These are phyloP conservation scores for Myxozyma nipponensis DNA, from an alignment of 805 yeast species.

Conservation along the genomic window DNA sequence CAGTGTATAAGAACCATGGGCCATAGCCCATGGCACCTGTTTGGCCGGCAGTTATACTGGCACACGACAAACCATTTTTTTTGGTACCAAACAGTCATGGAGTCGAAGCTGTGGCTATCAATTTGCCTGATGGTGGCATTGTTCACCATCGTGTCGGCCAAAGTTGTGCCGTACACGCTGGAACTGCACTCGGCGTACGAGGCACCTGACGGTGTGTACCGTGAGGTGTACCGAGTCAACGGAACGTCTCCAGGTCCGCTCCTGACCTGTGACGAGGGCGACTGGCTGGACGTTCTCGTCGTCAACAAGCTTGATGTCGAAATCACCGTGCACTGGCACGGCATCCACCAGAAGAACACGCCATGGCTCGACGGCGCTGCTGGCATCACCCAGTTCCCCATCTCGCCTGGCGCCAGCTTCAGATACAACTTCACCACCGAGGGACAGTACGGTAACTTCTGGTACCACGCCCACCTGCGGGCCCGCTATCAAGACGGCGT, in stretches of 20 bases:
- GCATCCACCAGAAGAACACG: slow-evolving; percentile 47
- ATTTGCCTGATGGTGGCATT: no score
- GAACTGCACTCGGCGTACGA: slow-evolving; percentile 1
- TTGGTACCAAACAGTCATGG: no score
- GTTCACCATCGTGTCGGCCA: not conserved
- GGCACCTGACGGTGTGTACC: slow-evolving; percentile 39
- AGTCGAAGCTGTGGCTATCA: no score
- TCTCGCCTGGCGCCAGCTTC: slow-evolving; percentile 42
- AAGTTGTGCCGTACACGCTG: slow-evolving; percentile 1
- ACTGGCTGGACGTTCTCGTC: slow-evolving; percentile 38
- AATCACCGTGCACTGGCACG: slow-evolving; percentile 47
- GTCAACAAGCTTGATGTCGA: slow-evolving; percentile 36
- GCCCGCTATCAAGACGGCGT: slow-evolving; percentile 70
- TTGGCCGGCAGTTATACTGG: no score
- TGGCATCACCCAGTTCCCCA: slow-evolving; percentile 49
- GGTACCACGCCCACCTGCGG: slow-evolving; percentile 56
- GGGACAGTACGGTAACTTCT: slow-evolving; percentile 46
- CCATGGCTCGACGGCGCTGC: slow-evolving; percentile 51
- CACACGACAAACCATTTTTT: no score
- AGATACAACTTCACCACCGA: slow-evolving; percentile 43
- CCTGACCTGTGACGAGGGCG: slow-evolving; percentile 42
- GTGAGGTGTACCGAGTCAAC: slow-evolving; percentile 41
- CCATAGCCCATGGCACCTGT: no score
- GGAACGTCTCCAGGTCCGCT: slow-evolving; percentile 51
- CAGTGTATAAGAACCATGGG: no score